Evolutionary conservation across 441 rosid genomes (phyloP).

Genomic region (Adansonia gregorii): DNA sequence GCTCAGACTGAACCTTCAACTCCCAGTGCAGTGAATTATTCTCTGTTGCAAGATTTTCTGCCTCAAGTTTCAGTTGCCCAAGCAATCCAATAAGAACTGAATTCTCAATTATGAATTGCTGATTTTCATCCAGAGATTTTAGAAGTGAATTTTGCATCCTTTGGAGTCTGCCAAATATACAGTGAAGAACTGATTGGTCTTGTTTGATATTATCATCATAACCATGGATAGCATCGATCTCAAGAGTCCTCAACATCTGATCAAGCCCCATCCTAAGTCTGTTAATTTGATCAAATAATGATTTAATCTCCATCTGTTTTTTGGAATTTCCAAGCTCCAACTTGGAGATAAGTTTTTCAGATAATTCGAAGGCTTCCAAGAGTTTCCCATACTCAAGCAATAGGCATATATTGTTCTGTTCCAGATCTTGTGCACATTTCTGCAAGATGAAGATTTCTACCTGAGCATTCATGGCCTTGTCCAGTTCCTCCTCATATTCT

Average conservation of each 20-base stretch:
- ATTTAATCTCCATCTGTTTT: conserved; percentile 58
- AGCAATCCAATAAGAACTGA: conserved; percentile 63
- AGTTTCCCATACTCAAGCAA: conserved; percentile 57
- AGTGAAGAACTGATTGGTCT: conserved; percentile 47
- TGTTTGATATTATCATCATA: conserved; percentile 43
- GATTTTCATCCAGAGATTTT: too few relatives aligned
- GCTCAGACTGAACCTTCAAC: conserved; percentile 48
- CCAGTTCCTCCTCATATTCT: conserved; percentile 64
- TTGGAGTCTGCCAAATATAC: conserved; percentile 50
- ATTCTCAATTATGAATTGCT: conserved; percentile 39
- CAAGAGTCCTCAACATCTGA: conserved; percentile 57
- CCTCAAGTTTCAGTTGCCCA: conserved; percentile 65
- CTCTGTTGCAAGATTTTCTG: conserved; percentile 51
- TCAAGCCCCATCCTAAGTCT: conserved; percentile 57
- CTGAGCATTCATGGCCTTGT: conserved; percentile 59
- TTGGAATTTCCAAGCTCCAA: conserved; percentile 58
- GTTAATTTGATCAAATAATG: conserved; percentile 51
- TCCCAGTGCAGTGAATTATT: conserved; percentile 54
- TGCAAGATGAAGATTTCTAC: conserved; percentile 69
- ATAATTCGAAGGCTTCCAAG: conserved; percentile 54
- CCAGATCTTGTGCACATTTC: conserved; percentile 62
- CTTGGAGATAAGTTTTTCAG: conserved; percentile 58
- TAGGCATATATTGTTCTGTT: conserved; percentile 59
- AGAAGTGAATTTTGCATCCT: conserved; percentile 55
- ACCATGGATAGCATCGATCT: conserved; percentile 41